Evolutionary conservation across 2,329 filamentous ascomycete species (phyloP), one percentile per base, ranked within the genome.

Genomic region (Dothideomycetes sp.): DNA sequence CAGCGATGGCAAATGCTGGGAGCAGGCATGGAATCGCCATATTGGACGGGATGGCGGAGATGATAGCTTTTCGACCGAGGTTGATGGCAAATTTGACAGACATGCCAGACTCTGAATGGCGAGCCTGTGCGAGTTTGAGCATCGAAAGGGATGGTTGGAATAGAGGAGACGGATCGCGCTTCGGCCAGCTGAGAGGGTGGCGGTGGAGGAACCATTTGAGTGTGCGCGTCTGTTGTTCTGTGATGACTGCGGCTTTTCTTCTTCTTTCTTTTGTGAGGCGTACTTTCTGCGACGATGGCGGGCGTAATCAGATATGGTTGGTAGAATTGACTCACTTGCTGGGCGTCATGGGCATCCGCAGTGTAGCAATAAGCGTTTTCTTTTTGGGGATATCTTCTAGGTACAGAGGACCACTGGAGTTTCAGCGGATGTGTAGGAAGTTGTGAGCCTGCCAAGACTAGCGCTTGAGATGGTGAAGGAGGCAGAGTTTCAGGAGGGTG

Each of bases 31-130:
- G 27, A 12, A 17, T 33, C 30, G 1, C 31, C 36, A 15, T 11
- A 19, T 4, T 27, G 11, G 36, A 45, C 14, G 11, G 43, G 37
- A 22, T 45, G 40, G 7, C 31, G 32, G 19, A 19, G 12, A 29
- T 45, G 43, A 11, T 40, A 45, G 19, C 40, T 32, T 15, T 34
- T 36, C 24, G 43, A 45, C 22, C 43, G 33, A 12, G 43, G 43
- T 19, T 38, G 36, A 12, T 40, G 33, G 31, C 43, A 45, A 19
- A 34, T 22, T 4, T 17, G 16, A 31, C 43, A 45, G n/a, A 40
- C 33, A 29, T 45, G 43, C 29, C 33, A 43, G n/a, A 42, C 40
- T 8, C 31, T 42, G 15, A 42, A 42, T 4, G 40, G 40, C n/a
- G 19, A 19, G 10, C 40, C 40, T 9, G 24, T 31, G 16, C 40